A percentile compares a stretch with the other conserved stretches of the same genome.
Conservation (phyloP, 129 eudicot genomes). For the Cynara cardunculus region DNA sequence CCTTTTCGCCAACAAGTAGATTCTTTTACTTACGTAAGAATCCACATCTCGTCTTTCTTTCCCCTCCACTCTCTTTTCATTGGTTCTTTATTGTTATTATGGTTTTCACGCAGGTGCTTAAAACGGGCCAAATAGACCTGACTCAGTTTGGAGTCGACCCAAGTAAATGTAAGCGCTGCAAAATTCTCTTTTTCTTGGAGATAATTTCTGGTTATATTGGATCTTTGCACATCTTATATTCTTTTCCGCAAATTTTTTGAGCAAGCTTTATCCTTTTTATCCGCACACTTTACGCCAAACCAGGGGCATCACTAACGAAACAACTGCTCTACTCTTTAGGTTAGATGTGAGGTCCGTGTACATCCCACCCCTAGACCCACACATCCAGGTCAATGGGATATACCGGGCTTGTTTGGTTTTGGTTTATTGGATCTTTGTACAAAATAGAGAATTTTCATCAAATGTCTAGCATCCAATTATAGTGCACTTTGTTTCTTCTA, state of each 20-base stretch:
- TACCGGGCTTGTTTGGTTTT: neutral
- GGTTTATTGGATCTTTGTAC: neutral
- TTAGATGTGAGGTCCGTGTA: neutral
- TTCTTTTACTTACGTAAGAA: conserved; percentile 85
- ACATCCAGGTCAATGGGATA: neutral
- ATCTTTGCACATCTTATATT: neutral
- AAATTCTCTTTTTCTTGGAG: neutral
- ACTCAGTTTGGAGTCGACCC: conserved; percentile 98
- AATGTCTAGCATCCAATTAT: neutral
- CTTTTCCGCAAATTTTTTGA: neutral
- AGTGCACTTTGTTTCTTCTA: neutral
- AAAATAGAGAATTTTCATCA: neutral
- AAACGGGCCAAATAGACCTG: conserved; percentile 98
- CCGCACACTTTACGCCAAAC: neutral
- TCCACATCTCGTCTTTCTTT: neutral
- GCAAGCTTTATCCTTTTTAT: neutral
- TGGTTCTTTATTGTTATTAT: neutral
- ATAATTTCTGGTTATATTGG: neutral
- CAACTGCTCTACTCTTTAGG: neutral
- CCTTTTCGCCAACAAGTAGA: conserved; percentile 98
- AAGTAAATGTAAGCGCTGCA: conserved; percentile 71
- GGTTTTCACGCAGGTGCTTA: conserved; percentile 61
- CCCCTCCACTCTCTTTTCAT: neutral
- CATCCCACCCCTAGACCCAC: neutral
- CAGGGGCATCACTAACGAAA: neutral